Conservation (phyloP, 371 early-diverging fungal species). For the Apophysomyces elegans region DNA sequence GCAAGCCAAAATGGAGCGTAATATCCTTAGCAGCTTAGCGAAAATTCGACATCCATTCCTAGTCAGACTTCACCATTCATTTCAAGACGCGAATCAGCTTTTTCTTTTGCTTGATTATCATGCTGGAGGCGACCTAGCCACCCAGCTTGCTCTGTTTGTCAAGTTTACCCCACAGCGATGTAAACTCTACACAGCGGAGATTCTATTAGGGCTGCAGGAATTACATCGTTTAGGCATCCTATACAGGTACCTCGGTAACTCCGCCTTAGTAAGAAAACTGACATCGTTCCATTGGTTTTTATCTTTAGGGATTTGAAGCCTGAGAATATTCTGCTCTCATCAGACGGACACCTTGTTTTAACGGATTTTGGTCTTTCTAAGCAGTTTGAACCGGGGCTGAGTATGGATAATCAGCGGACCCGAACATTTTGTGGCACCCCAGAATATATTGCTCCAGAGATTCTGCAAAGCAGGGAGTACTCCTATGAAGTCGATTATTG, state of each 20-base stretch:
- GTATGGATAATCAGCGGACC: slow-evolving; percentile 57
- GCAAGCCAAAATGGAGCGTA: slow-evolving; percentile 56
- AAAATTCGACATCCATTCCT: slow-evolving; percentile 88
- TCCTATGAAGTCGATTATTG: slow-evolving; percentile 95
- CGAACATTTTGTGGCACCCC: slow-evolving; percentile 96
- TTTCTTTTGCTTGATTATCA: slow-evolving; percentile 94
- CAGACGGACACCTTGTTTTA: slow-evolving; percentile 81
- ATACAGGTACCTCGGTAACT: slow-evolving; percentile 55
- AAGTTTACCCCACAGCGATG: slow-evolving; percentile 49
- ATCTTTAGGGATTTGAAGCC: slow-evolving; percentile 77
- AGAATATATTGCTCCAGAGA: slow-evolving; percentile 92
- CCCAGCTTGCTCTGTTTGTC: slow-evolving; percentile 36
- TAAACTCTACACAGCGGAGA: slow-evolving; percentile 78
- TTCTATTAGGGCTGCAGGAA: slow-evolving; percentile 76
- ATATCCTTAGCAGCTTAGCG: slow-evolving; percentile 57
- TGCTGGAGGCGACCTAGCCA: slow-evolving; percentile 80
- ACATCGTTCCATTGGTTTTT: no score
- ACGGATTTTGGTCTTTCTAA: slow-evolving; percentile 89
- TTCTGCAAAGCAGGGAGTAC: slow-evolving; percentile 79
- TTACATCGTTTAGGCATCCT: slow-evolving; percentile 78
- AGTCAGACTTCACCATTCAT: slow-evolving; percentile 90
- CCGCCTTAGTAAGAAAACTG: no score
- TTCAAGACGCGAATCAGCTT: slow-evolving; percentile 90
- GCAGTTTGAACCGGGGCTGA: slow-evolving; percentile 55
- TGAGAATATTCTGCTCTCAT: slow-evolving; percentile 85